phyloP scores from a whole-genome alignment of 1,284 basidiomycete genomes.

The Crocinoboletus sp. region DNA sequence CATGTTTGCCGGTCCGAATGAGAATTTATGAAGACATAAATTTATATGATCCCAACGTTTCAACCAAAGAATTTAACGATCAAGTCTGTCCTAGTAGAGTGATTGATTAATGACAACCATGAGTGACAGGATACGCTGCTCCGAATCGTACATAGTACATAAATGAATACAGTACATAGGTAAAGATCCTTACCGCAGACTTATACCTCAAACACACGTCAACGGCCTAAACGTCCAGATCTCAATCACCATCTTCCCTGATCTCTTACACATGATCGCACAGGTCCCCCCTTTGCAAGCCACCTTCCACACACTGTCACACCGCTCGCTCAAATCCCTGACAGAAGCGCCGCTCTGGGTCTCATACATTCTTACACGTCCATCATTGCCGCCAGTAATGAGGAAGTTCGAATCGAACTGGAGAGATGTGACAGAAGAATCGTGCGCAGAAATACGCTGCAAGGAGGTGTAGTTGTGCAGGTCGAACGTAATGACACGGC shows the following conservation, averaged over 20 bases:
- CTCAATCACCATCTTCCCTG: constrained; percentile 87
- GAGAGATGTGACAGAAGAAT: constrained; percentile 86
- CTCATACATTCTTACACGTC: constrained; percentile 86
- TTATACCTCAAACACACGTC: constrained; percentile 21
- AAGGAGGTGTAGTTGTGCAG: constrained; percentile 46
- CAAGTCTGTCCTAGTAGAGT: neutral
- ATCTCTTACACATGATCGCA: constrained; percentile 80
- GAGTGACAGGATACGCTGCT: neutral
- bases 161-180: constrained; percentile 11
- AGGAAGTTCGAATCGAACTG: constrained; percentile 85
- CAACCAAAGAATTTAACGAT: neutral
- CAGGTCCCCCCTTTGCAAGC: constrained; percentile 74
- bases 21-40: neutral
- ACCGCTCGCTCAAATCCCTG: constrained; percentile 70
- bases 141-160: constrained; percentile 2
- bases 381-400: constrained; percentile 87
- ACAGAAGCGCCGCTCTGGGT: constrained; percentile 65
- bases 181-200: constrained; percentile 2
- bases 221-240: constrained; percentile 68
- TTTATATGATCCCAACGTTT: neutral
- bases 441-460: constrained; percentile 75
- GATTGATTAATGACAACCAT: neutral
- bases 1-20: neutral
- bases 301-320: constrained; percentile 89
- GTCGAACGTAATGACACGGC: constrained; percentile 88